These are phyloP conservation scores for Aspergillus neoniger DNA, from an alignment of 2,329 filamentous ascomycete genomes.

Conservation along the genomic window DNA sequence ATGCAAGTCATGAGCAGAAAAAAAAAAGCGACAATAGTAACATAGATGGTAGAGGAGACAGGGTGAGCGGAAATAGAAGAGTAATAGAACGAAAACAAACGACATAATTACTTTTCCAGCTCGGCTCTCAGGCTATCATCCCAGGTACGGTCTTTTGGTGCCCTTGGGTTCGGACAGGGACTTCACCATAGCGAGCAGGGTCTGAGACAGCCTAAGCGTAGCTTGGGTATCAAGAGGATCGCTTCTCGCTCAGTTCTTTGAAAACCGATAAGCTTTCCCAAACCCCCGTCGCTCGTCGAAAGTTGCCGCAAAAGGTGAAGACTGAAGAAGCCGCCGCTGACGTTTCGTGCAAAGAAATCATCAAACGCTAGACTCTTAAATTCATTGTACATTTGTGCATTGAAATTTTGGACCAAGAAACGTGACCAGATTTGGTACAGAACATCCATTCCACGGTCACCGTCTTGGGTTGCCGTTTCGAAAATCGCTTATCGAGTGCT, in stretches of 20 bases:
- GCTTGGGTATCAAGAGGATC: conserved; percentile 30
- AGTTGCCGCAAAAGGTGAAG: conserved; percentile 65
- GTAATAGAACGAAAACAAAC: conserved; percentile 18
- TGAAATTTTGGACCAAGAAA: conserved; percentile 73
- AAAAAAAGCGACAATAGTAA: conserved; percentile 15
- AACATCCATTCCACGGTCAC: conserved; percentile 55
- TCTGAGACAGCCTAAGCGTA: conserved; percentile 50
- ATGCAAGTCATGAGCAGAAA: conserved; percentile 25
- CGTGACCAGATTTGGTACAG: conserved; percentile 76
- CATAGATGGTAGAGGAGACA: conserved; percentile 16
- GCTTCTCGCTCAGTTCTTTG: conserved; percentile 53
- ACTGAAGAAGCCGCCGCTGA: conserved; percentile 60
- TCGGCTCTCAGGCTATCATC: conserved; percentile 54
- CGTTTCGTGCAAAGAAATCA: conserved; percentile 57
- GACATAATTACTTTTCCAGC: conserved; percentile 48
- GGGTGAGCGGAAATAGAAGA: conserved; percentile 12
- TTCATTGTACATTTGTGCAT: conserved; percentile 72
- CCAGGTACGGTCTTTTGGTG: conserved; percentile 57
- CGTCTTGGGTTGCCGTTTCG: conserved; percentile 37
- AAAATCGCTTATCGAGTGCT: conserved; percentile 53
- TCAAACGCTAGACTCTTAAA: conserved; percentile 68
- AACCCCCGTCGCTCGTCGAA: conserved; percentile 53
- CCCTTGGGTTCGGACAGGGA: conserved; percentile 55
- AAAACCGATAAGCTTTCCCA: conserved; percentile 59
- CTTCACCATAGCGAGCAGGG: conserved; percentile 57